Conservation (phyloP, 2,329 filamentous ascomycete genomes). For the Nakataea oryzae region DNA sequence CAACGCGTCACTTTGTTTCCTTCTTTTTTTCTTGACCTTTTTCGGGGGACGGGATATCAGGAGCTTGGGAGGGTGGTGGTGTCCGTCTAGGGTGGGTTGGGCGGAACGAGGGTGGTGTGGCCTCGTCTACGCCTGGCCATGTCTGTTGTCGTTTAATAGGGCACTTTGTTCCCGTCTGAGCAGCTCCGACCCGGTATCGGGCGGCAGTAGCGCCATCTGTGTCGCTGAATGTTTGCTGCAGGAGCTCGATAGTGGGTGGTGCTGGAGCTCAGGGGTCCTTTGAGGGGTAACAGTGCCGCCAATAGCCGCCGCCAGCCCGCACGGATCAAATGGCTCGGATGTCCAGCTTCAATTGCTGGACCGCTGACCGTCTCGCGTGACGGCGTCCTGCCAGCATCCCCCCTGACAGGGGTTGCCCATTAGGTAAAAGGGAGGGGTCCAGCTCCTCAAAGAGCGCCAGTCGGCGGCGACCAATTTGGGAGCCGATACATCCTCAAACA, state of each 20-base stretch:
- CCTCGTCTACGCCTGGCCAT: not conserved
- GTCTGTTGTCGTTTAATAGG: not conserved
- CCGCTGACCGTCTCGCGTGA: not conserved
- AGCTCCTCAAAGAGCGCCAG: not conserved
- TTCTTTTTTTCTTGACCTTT: not conserved
- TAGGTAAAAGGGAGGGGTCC: not conserved
- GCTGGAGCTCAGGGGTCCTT: not conserved
- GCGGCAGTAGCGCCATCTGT: not conserved
- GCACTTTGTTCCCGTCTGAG: not conserved
- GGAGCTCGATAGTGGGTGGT: not conserved
- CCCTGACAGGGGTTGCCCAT: not conserved
- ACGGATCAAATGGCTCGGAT: not conserved
- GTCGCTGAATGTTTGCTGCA: not conserved
- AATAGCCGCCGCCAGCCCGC: slow-evolving; percentile 1
- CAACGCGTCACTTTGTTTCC: too few species aligned
- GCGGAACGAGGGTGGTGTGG: not conserved
- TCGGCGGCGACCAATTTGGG: too few species aligned
- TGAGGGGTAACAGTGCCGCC: not conserved
- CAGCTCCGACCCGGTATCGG: not conserved
- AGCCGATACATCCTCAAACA: too few species aligned
- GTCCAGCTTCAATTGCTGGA: not conserved
- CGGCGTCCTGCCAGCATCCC: not conserved
- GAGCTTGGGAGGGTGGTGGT: too few species aligned
- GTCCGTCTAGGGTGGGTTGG: not conserved
- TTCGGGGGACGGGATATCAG: too few species aligned